A percentile compares a stretch with the other conserved stretches of the same genome.
Evolutionary conservation across 305 asterid genomes (phyloP).

Genomic region (Withania somnifera): DNA sequence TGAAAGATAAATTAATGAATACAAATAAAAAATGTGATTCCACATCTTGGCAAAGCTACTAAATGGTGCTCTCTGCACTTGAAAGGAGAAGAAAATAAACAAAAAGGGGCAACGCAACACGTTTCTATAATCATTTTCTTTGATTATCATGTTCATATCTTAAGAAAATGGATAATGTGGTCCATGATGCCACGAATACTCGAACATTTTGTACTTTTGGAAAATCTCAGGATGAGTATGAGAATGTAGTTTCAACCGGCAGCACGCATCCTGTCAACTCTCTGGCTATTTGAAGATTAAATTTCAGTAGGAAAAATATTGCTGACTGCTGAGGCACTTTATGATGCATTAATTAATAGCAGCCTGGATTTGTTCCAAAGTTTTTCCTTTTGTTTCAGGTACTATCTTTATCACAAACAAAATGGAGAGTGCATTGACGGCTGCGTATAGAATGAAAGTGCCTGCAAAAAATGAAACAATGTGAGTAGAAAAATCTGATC

Average conservation of each 20-base stretch:
- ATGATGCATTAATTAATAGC: conserved; percentile 35
- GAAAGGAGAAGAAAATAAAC: no score
- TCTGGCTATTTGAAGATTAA: not conserved
- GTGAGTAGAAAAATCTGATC: not conserved
- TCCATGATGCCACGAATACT: no score
- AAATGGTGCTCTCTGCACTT: no score
- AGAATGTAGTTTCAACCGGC: not conserved
- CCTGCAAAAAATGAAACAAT: conserved; percentile 31
- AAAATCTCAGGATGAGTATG: no score
- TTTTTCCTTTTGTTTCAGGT: conserved; percentile 87
- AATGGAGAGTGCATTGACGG: conserved; percentile 48
- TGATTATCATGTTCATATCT: not conserved
- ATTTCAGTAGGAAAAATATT: not conserved
- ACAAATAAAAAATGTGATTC: no score
- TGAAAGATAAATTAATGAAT: no score
- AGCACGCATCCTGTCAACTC: not conserved
- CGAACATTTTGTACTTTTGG: no score
- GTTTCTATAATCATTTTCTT: not conserved
- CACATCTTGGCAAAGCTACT: no score
- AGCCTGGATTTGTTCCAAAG: conserved; percentile 82
- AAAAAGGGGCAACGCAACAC: no score
- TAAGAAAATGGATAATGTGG: not conserved
- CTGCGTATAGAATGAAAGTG: conserved; percentile 68
- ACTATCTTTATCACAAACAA: conserved; percentile 56
- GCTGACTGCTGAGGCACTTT: not conserved